Base-by-base conservation (phyloP, 2,329 filamentous ascomycete species). In the Talaromyces sp. region DNA sequence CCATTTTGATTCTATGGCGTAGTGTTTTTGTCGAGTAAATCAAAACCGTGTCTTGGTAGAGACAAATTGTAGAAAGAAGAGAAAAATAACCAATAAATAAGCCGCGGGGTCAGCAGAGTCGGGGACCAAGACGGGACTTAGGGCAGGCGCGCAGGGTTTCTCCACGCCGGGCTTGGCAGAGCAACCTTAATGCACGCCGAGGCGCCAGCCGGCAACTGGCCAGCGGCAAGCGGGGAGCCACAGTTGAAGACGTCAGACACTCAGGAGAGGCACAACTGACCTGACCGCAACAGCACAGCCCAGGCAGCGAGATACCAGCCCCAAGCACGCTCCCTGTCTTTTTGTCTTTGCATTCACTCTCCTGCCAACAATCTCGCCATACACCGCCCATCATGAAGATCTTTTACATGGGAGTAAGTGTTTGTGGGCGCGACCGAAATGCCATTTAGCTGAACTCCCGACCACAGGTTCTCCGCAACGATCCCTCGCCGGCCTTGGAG, bases 381-480 rank as follows among this genome's bases (percentile, higher is more conserved):
- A 61, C 60, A 65, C 67, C 71, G 74, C 73, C 36, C 78, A 87
- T 70, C 73, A 93, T 93, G 91, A 93, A 93, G 86, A 81, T 95
- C 76, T 84, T 90, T 77, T 95, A 95, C 78, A 91, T 96, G 73
- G 91, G 91, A 70, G 91, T 95, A 87, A 66, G 87, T 62, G 42
- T 1, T 39, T 44, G n/a, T 27, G 22, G 53, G 22, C 11, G 22
- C 27, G 25, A 53, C 42, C 36, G 25, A 36, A 42, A 47, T n/a
- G 47, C 36, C 51, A 55, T 55, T 47, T 1, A 13, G 6, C 30
- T 30, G 15, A 44, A 15, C 6, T 7, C 15, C 11, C 6, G 33
- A 44, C 22, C 22, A 59, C 44, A 96, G 92, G 85, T 96, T 76
- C 82, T 95, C 73, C 90, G 89, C 78, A 95, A 95, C 79, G 88